Conservation (phyloP, 257 asterid genomes). For the Solanum lycopersicoides region DNA sequence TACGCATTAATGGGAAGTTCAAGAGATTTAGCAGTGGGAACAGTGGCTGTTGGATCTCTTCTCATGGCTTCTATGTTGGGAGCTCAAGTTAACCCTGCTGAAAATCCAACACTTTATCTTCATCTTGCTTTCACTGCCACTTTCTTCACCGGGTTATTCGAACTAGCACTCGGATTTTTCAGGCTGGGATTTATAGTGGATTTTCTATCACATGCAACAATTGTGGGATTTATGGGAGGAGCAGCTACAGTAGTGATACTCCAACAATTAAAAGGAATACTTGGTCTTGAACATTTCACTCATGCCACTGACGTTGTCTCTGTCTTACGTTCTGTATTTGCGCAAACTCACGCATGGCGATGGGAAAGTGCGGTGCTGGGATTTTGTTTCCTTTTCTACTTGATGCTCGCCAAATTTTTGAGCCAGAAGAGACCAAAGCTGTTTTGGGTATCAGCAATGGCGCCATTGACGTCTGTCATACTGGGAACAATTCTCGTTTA, state of each 20-base stretch:
- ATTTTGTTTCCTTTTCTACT: conserved; percentile 77
- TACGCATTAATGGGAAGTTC: conserved; percentile 94
- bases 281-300: conserved; percentile 79
- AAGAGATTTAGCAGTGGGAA: conserved; percentile 82
- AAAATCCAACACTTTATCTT: conserved; percentile 55
- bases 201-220: conserved; percentile 95
- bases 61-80: conserved; percentile 71
- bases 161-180: conserved; percentile 57
- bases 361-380: conserved; percentile 98
- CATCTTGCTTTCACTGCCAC: conserved; percentile 87
- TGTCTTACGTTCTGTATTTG: conserved; percentile 64
- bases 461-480: conserved; percentile 76
- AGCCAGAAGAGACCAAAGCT: conserved; percentile 67
- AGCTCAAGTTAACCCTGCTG: conserved; percentile 28
- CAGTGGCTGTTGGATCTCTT: conserved; percentile 81
- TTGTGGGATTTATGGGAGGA: conserved; percentile 96
- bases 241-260: conserved; percentile 91
- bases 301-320: conserved; percentile 68
- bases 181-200: conserved; percentile 89
- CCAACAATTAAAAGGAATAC: conserved; percentile 71
- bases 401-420: conserved; percentile 56
- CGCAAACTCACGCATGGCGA: conserved; percentile 92
- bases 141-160: conserved; percentile 67
- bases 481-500: conserved; percentile 72
- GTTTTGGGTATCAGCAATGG: conserved; percentile 95